Conservation (phyloP, 2,329 filamentous ascomycete species). For the Sclerotinia subarctica region DNA sequence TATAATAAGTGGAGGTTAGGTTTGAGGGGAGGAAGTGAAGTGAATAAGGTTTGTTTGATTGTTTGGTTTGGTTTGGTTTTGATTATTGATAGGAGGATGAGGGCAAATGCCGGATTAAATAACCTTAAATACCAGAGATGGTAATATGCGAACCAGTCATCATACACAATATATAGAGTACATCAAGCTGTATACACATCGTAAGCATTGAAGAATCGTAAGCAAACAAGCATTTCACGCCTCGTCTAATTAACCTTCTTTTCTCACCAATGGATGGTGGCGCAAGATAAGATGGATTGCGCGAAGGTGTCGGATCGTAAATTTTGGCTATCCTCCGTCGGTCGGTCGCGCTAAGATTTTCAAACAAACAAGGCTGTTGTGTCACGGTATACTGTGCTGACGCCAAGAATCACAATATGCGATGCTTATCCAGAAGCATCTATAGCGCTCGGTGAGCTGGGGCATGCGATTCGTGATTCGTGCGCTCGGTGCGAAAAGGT, state of each 20-base stretch:
- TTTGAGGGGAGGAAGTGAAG: neutral
- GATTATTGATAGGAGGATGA: no score
- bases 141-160: no score
- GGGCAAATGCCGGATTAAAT: no score
- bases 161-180: no score
- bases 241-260: neutral
- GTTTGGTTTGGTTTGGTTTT: neutral
- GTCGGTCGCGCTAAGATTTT: neutral
- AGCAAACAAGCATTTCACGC: neutral
- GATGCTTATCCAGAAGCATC: neutral
- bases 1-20: neutral
- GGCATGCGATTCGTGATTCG: neutral
- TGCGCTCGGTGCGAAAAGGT: neutral
- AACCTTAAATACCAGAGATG: no score
- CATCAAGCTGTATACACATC: neutral
- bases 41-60: neutral
- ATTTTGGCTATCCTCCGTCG: neutral
- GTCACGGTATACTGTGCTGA: slow-evolving; percentile 4
- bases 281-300: neutral
- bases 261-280: neutral
- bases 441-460: neutral
- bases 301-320: neutral
- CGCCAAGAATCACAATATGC: neutral
- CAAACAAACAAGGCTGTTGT: neutral
- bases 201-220: no score